Base-by-base conservation (phyloP, 495 filamentous ascomycete genomes). In the Tuber borchii region DNA sequence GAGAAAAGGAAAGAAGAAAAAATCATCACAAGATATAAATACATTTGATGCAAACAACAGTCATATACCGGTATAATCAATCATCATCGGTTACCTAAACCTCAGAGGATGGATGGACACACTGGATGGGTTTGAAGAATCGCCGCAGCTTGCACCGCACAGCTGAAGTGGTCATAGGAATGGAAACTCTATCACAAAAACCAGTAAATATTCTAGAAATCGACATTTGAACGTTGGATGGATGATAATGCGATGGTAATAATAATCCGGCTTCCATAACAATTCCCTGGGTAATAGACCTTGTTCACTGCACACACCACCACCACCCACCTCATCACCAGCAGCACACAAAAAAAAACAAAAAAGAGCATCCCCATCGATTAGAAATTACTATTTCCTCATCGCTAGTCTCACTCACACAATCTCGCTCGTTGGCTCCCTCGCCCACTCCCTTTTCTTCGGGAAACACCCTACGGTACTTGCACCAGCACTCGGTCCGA, bases 81-180 rank as follows among this genome's bases (percentile, higher is more conserved):
- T 56, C 48, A 65, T 31, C 56, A 65, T 65, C 56, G 56, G 56
- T 65, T 65, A 31, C 56, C 51, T n/a, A 61, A 61, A 61, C 51
- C 56, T 31, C 56, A n/a, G 12, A 31, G 56, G n/a, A 65, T 26
- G n/a, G 56, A 12, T 31, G 56, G 26, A 31, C 10, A 31, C 10
- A 26, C 2, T 65, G 56, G 56, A 65, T 31, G 56, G 56, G 26
- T 12, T 16, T 31, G 56, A 65, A 31, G 56, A 65, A 65, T 65
- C n/a, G n/a, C 56, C 56, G 56, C 56, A 61, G 56, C 56, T 61
- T 1, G 56, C 56, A 61, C 56, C n/a, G n/a, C n/a, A 65, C 51
- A 16, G 51, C 51, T 61, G 51, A 61, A 61, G 51, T 31, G 51
- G 26, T 26, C n/a, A 31, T 26, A 31, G n/a, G 51, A 61, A 16